These are phyloP conservation scores for Capsicum chinense DNA, from an alignment of 257 asterid species.

Conservation along the genomic window DNA sequence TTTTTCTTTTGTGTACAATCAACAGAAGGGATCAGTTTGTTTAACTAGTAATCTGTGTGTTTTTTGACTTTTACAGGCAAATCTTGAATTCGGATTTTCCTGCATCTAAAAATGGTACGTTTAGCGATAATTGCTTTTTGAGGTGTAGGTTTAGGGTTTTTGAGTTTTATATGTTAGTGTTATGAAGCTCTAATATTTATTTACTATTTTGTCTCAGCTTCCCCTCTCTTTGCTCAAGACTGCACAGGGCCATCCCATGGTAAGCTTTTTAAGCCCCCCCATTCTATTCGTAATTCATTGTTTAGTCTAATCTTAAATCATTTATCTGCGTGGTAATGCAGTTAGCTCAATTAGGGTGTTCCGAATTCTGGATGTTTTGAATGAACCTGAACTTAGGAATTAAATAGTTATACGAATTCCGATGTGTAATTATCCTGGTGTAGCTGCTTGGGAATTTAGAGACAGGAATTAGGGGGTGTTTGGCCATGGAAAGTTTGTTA, in stretches of 20 bases:
- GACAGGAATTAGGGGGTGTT: background rate
- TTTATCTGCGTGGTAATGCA: background rate
- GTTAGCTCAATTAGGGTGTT: background rate
- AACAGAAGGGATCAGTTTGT: background rate
- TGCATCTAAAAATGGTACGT: slow-evolving; percentile 25
- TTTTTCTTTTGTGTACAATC: background rate
- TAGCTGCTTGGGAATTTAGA: background rate
- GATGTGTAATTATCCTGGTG: background rate
- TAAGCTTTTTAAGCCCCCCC: slow-evolving; percentile 30
- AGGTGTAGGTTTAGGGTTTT: slow-evolving; percentile 21
- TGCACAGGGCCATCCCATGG: slow-evolving; percentile 99
- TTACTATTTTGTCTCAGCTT: slow-evolving; percentile 54
- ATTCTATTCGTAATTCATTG: background rate
- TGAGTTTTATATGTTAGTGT: background rate
- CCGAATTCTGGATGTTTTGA: background rate
- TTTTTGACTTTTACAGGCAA: slow-evolving; percentile 18
- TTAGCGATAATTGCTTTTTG: background rate
- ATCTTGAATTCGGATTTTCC: slow-evolving; percentile 19
- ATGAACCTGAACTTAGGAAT: background rate
- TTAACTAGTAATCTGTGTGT: background rate
- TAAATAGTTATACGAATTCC: background rate
- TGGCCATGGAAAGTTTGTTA: too few relatives aligned
- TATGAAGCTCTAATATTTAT: slow-evolving; percentile 21
- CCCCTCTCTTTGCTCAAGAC: slow-evolving; percentile 94
- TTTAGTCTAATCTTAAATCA: background rate